phyloP scores from a whole-genome alignment of 805 yeast genomes.

The Metschnikowia rubicola region DNA sequence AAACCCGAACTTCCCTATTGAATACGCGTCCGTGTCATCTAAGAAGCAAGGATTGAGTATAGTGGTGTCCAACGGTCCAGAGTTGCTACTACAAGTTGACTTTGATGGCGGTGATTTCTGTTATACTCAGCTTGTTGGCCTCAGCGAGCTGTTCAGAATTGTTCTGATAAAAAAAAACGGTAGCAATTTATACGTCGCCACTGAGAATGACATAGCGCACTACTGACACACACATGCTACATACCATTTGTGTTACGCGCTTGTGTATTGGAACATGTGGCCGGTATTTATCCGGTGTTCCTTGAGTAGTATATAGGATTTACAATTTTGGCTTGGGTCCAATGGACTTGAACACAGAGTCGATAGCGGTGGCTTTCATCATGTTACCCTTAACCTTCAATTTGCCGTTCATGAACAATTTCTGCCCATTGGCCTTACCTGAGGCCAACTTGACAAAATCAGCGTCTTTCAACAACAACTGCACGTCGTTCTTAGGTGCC shows the following conservation, averaged over 20 bases:
- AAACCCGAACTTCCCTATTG: conserved; percentile 7
- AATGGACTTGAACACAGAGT: conserved; percentile 55
- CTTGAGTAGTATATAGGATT: background rate
- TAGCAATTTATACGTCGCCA: conserved; percentile 5
- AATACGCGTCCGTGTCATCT: background rate
- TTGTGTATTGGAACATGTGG: background rate
- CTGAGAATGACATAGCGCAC: conserved; percentile 8
- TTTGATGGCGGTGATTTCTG: conserved; percentile 6
- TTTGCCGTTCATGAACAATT: conserved; percentile 78
- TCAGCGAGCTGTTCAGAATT: conserved; percentile 23
- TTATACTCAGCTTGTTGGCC: conserved; percentile 21
- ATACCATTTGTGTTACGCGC: background rate
- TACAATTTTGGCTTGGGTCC: conserved; percentile 41
- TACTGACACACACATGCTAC: background rate
- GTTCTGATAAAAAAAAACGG: conserved; percentile 10
- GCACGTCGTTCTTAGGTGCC: conserved; percentile 53
- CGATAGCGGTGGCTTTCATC: conserved; percentile 82
- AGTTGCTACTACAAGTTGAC: conserved; percentile 17
- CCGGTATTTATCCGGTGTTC: conserved; percentile 2
- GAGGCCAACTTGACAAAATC: conserved; percentile 67
- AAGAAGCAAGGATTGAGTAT: background rate
- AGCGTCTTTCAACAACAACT: conserved; percentile 59
- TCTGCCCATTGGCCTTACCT: conserved; percentile 83
- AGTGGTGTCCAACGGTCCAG: conserved; percentile 26
- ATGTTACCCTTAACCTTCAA: conserved; percentile 86